Percentiles rank a stretch among this genome's conserved stretches.
Conservation (phyloP, 768 basidiomycete species). For the Megacollybia marginata region DNA sequence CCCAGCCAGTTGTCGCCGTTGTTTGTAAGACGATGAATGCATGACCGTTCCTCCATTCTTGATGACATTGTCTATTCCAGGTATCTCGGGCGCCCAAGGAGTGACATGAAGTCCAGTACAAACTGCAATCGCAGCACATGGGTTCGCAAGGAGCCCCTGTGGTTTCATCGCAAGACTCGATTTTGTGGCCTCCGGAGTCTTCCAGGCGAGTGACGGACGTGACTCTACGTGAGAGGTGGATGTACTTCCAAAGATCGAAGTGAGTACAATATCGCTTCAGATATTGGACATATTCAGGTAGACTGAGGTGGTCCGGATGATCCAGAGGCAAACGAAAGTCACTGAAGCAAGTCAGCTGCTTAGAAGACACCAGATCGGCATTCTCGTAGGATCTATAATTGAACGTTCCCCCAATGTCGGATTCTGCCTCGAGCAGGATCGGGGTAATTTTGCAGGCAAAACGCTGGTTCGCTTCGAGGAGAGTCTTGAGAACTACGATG, state of each 20-base stretch:
- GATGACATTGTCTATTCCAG: slow-evolving; percentile 37
- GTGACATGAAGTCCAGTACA: slow-evolving; percentile 52
- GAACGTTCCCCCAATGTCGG: slow-evolving; percentile 46
- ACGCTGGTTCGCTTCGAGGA: slow-evolving; percentile 31
- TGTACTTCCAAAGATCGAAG: slow-evolving; percentile 31
- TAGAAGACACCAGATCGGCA: slow-evolving; percentile 44
- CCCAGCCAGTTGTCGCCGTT: slow-evolving; percentile 32
- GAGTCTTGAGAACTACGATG: slow-evolving; percentile 40
- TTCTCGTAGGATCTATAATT: slow-evolving; percentile 44
- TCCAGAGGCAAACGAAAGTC: slow-evolving; percentile 46
- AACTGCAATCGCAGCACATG: slow-evolving; percentile 30
- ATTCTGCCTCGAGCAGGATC: slow-evolving; percentile 39
- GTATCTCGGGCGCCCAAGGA: slow-evolving; percentile 41
- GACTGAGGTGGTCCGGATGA: slow-evolving; percentile 40
- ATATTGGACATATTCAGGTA: slow-evolving; percentile 47
- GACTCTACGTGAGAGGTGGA: slow-evolving; percentile 30
- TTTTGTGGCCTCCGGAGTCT: slow-evolving; percentile 24
- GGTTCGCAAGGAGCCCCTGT: slow-evolving; percentile 19
- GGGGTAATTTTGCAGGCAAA: slow-evolving; percentile 12
- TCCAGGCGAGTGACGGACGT: slow-evolving; percentile 24
- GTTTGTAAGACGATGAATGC: slow-evolving; percentile 49
- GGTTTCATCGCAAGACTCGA: slow-evolving; percentile 25
- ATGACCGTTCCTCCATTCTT: slow-evolving; percentile 9
- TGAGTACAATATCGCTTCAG: slow-evolving; percentile 36
- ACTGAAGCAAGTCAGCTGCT: slow-evolving; percentile 53